Evolutionary conservation across 371 early-diverging fungal genomes (phyloP), one percentile per base, ranked within the genome.

Genomic region (Umbelopsis sp.): DNA sequence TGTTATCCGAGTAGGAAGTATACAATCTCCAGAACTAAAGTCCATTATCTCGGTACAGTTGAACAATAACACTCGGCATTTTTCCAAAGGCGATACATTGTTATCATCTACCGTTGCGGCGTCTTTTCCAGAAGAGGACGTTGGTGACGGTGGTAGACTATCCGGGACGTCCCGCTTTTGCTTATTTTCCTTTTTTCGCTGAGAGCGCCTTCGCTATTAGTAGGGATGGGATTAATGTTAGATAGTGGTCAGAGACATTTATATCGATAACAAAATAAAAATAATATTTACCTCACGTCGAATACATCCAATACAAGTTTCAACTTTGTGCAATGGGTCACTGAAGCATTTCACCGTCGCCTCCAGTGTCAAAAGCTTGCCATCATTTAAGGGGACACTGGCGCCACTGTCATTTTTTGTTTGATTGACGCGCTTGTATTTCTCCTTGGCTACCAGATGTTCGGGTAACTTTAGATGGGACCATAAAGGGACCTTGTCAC

Each of bases 1-100:
- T 0, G 93, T 93, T 37, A 94, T 87, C 44, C 94, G 77, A 2
- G 92, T 89, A 7, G 94, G 93, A 32, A 94, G 74, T 16, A 89
- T 86, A 0, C 88, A 88, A 74, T 93, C 93, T 37, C 94, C 94
- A 63, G 81, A 82, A 72, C 83, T 80, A 65, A 94, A 93, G 70
- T 93, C 93, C 25, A 92, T 82, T 45, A 89, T 70, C 45, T 89
- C 89, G 66, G 78, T 80, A 70, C 91, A 90, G 76, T 91, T 93
- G 74, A 93, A 93, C 0, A 91, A 73, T 10, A 91, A 65, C 1
- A 87, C 86, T 22, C 88, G 81, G 65, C 78, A 73, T 66, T 57
- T 57, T 35, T 57, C 57, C 57, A 57, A 57, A 57, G 57, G 18
- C 35, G 57, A 57, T n/a, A 57, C 57, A 57, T 57, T 35, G 57